Percentiles rank a stretch among this genome's conserved stretches.
Evolutionary conservation across 179 eudicot genomes (phyloP).

Genomic region (Vitellaria paradoxa): DNA sequence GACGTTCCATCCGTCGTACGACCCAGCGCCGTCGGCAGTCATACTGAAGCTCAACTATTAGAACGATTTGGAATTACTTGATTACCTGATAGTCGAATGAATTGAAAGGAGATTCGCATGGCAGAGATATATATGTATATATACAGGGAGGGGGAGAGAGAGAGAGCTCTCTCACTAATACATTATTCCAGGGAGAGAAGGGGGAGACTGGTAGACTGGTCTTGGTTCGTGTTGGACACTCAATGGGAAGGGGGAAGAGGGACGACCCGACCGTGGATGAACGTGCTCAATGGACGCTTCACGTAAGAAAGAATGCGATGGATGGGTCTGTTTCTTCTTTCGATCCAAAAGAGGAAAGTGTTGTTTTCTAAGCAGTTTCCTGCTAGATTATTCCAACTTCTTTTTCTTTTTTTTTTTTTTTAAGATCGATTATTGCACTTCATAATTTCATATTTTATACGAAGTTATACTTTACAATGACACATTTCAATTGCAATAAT

Average conservation of each 20-base stretch:
- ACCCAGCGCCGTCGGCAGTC: conserved; percentile 35
- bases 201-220: conserved; percentile 8
- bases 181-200: background rate
- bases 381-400: too few relatives aligned
- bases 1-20: conserved; percentile 35
- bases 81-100: background rate
- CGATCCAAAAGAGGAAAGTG: background rate
- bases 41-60: conserved; percentile 17
- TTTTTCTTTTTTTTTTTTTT: too few relatives aligned
- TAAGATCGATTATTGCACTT: too few relatives aligned
- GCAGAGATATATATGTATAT: background rate
- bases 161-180: background rate
- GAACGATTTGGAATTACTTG: background rate
- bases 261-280: background rate
- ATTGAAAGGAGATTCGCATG: background rate
- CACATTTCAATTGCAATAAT: too few relatives aligned
- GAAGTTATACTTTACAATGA: too few relatives aligned
- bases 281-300: background rate
- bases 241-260: background rate
- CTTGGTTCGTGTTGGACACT: conserved; percentile 10
- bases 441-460: too few relatives aligned
- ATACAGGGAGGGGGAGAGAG: too few relatives aligned
- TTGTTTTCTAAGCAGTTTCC: too few relatives aligned
- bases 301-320: too few relatives aligned
- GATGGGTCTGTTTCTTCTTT: too few relatives aligned